These are phyloP conservation scores for Myriosclerotinia curreyana DNA, from an alignment of 2,329 filamentous ascomycete species.

Conservation along the genomic window DNA sequence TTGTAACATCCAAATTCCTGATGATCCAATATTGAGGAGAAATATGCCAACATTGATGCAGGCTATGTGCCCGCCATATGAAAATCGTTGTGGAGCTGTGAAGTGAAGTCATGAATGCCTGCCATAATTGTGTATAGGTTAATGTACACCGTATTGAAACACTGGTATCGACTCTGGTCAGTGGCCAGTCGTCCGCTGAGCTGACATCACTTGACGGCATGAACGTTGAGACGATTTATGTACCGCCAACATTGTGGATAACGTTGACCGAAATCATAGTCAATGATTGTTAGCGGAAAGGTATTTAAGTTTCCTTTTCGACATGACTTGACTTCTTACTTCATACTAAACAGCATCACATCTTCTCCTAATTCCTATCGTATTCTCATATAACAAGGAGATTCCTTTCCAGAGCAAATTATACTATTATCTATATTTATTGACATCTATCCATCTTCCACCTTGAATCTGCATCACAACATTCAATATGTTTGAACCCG, in stretches of 20 bases:
- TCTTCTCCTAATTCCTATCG: too few relatives aligned
- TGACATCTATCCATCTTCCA: too few relatives aligned
- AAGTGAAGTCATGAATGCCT: not conserved
- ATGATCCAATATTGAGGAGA: not conserved
- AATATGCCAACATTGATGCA: not conserved
- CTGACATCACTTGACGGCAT: not conserved
- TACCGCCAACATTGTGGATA: not conserved
- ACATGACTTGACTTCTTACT: not conserved
- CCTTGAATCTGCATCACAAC: too few relatives aligned
- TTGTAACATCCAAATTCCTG: not conserved
- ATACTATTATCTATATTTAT: too few relatives aligned
- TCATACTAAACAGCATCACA: too few relatives aligned
- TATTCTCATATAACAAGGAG: too few relatives aligned
- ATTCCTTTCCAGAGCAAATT: too few relatives aligned
- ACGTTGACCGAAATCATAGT: not conserved
- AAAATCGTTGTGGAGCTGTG: not conserved
- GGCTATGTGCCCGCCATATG: not conserved
- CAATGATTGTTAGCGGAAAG: not conserved
- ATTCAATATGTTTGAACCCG: too few relatives aligned
- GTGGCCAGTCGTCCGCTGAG: not conserved
- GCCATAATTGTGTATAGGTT: not conserved
- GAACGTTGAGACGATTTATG: not conserved
- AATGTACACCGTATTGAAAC: not conserved
- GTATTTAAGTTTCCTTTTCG: not conserved
- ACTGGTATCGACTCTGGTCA: not conserved